Evolutionary conservation across 1,284 basidiomycete genomes (phyloP), one percentile per base, ranked within the genome.

Genomic region (Phellopilus nigrolimitatus): DNA sequence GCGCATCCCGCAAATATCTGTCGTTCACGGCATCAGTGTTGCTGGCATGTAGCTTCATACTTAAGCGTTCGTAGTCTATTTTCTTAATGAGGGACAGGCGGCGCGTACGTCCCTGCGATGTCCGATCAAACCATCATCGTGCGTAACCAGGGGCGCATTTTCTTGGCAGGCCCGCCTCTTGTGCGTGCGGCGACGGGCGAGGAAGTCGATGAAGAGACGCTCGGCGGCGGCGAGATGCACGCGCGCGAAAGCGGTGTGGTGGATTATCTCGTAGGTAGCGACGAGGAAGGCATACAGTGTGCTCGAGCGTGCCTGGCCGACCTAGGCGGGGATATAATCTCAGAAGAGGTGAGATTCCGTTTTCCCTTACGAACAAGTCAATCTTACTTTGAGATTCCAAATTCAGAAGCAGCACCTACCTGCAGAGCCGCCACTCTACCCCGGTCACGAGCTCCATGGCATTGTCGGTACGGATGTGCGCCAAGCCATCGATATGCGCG

Each of bases 131-230:
- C 93, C 56, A 85, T 97, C 62, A 97, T 97, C 57, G 95, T 97
- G 41, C 80, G 84, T 53, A 88, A 95, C 56, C 93, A 97, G 71
- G 94, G 95, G 0, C 86, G 81, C 38, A 97, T 97, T 60, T 97
- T 97, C 72, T 75, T 97, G n/a, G 94, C 94, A 13, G 95, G 94
- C 0, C 95, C 95, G 13, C 94, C 94, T 3, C 76, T 97, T 3
- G 94, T 97, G 55, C 95, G 94, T 65, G 95, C 94, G 0, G 95
- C 94, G 0, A 94, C 94, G 0, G 94, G 95, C 36, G 94, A 97
- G 66, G 83, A 85, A 24, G 88, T 97, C 4, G 92, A 95, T 60
- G 91, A 95, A 53, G 94, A 97, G 66, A 87, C 88, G 2, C 76
- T 97, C 4, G 93, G 93, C 33, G 89, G 91, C 40, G 94, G 94